These are phyloP conservation scores for Paxillus ammoniavirescens DNA, from an alignment of 768 basidiomycete genomes.

Conservation along the genomic window DNA sequence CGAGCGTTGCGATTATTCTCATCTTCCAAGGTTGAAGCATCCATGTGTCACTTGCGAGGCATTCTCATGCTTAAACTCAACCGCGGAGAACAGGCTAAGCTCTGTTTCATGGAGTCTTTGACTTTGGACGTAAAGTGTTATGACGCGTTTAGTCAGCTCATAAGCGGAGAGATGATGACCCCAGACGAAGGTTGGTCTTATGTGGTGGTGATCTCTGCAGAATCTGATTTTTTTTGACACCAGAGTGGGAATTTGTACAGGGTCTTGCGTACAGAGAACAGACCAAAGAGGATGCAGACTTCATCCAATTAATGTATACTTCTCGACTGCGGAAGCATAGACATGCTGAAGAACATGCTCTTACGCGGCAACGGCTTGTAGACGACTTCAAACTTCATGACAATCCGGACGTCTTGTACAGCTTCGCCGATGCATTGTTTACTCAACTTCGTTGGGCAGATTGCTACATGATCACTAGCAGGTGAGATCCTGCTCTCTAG, in stretches of 20 bases:
- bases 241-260: slow-evolving; percentile 97
- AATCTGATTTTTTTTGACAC: slow-evolving; percentile 6
- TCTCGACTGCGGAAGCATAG: slow-evolving; percentile 89
- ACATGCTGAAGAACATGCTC: slow-evolving; percentile 76
- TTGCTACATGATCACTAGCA: slow-evolving; percentile 83
- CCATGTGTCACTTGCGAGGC: slow-evolving; percentile 94
- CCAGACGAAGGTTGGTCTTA: slow-evolving; percentile 84
- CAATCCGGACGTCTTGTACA: slow-evolving; percentile 90
- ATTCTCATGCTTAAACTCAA: slow-evolving; percentile 93
- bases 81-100: slow-evolving; percentile 86
- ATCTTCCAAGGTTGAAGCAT: slow-evolving; percentile 82
- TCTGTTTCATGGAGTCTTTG: slow-evolving; percentile 94
- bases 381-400: slow-evolving; percentile 83
- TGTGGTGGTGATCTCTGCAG: not conserved
- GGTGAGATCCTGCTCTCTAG: slow-evolving; percentile 40
- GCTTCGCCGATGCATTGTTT: slow-evolving; percentile 89
- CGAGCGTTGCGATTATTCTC: not conserved
- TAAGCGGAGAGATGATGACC: slow-evolving; percentile 94
- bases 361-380: slow-evolving; percentile 75
- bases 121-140: slow-evolving; percentile 96
- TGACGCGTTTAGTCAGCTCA: slow-evolving; percentile 88
- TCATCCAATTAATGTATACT: slow-evolving; percentile 91
- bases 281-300: slow-evolving; percentile 83
- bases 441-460: slow-evolving; percentile 90
- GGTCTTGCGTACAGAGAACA: slow-evolving; percentile 80